A percentile compares a stretch with the other conserved stretches of the same genome.
Conservation (phyloP, 495 filamentous ascomycete genomes). For the Glutinoglossum americanum region DNA sequence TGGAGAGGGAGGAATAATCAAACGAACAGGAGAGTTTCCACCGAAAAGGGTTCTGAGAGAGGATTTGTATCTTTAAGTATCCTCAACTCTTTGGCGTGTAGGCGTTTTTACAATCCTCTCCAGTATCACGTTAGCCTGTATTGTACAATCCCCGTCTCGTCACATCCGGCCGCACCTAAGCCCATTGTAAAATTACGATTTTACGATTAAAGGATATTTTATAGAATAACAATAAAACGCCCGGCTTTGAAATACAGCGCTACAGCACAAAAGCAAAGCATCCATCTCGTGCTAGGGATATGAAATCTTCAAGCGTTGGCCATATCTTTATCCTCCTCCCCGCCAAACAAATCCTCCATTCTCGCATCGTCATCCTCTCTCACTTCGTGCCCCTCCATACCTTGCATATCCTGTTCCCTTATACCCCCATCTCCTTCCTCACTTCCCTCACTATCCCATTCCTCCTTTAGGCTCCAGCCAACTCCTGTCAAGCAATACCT, state of each 20-base stretch:
- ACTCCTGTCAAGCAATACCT: conserved; percentile 73
- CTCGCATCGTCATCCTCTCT: conserved; percentile 25
- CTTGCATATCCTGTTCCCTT: conserved; percentile 10
- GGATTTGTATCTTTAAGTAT: background rate
- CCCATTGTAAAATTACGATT: background rate
- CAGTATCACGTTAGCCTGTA: background rate
- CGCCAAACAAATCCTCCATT: conserved; percentile 33
- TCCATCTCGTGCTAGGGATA: background rate
- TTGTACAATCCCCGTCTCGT: background rate
- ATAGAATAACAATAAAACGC: background rate
- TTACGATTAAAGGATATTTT: background rate
- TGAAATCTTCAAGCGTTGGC: background rate
- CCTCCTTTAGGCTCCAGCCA: conserved; percentile 63
- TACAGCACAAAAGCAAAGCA: background rate
- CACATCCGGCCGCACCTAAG: background rate
- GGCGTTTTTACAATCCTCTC: background rate
- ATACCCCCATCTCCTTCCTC: conserved; percentile 33
- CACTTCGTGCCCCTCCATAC: conserved; percentile 17
- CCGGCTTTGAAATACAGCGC: background rate
- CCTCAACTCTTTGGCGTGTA: background rate
- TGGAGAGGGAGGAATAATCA: background rate
- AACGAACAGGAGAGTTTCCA: background rate
- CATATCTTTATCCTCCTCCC: conserved; percentile 2
- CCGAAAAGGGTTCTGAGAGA: background rate
- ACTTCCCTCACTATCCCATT: conserved; percentile 33